These are phyloP conservation scores for Aspergillus calidoustus DNA, from an alignment of 2,329 filamentous ascomycete genomes.

Conservation along the genomic window DNA sequence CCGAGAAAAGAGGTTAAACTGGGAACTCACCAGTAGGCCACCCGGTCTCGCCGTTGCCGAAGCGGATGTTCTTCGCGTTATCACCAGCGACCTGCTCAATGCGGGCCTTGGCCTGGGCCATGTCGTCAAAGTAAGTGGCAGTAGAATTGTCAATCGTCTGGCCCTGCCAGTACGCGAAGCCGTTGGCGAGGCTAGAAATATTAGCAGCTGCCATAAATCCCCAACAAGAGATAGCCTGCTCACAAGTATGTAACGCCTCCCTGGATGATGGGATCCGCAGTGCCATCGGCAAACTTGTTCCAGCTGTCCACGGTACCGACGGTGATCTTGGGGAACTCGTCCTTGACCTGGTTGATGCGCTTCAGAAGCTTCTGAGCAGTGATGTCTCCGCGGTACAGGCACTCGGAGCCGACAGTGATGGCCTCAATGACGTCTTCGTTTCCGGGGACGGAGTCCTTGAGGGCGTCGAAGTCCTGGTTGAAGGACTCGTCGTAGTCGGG, in stretches of 20 bases:
- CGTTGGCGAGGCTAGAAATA: slow-evolving; percentile 61
- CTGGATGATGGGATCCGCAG: slow-evolving; percentile 65
- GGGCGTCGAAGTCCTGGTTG: slow-evolving; percentile 62
- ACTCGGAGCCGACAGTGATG: slow-evolving; percentile 73
- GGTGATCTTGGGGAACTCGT: slow-evolving; percentile 58
- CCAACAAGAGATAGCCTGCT: slow-evolving; percentile 22
- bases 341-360: slow-evolving; percentile 67
- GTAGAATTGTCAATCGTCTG: slow-evolving; percentile 62
- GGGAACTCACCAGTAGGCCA: slow-evolving; percentile 61
- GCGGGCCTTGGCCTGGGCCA: slow-evolving; percentile 65
- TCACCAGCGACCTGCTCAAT: slow-evolving; percentile 64
- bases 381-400: slow-evolving; percentile 70
- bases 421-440: slow-evolving; percentile 66
- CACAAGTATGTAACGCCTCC: slow-evolving; percentile 65
- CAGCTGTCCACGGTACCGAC: slow-evolving; percentile 73
- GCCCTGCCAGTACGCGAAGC: slow-evolving; percentile 75
- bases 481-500: slow-evolving; percentile 67
- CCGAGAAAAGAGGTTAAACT: neutral
- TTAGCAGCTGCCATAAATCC: neutral
- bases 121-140: slow-evolving; percentile 69
- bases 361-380: slow-evolving; percentile 62
- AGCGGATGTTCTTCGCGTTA: slow-evolving; percentile 58
- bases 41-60: slow-evolving; percentile 72
- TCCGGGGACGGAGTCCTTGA: slow-evolving; percentile 50
- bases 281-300: slow-evolving; percentile 73